Conservation (phyloP, 2,329 filamentous ascomycete genomes). For the Fusarium torulosum region DNA sequence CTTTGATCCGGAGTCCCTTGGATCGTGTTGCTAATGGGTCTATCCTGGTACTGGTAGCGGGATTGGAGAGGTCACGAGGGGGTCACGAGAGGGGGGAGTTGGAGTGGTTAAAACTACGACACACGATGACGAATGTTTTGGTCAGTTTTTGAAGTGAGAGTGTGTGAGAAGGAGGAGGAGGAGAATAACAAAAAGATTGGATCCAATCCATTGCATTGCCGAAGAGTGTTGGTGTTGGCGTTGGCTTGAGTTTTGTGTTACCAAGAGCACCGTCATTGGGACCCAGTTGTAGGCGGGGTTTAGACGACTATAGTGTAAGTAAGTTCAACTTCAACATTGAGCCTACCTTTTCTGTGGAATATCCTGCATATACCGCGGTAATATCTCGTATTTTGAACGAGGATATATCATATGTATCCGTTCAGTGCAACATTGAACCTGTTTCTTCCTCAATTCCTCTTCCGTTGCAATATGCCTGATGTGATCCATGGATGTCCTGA, state of each 20-base stretch:
- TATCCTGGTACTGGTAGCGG: slow-evolving; percentile 21
- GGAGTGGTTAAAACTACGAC: slow-evolving; percentile 24
- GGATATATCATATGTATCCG: background rate
- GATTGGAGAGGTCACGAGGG: background rate
- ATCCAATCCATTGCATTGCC: background rate
- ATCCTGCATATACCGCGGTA: background rate
- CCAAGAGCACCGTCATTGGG: slow-evolving; percentile 23
- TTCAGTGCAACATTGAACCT: slow-evolving; percentile 7
- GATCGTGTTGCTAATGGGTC: slow-evolving; percentile 17
- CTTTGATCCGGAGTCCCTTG: slow-evolving; percentile 40
- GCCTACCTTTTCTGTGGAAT: background rate
- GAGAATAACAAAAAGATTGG: slow-evolving; percentile 12
- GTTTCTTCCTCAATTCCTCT: slow-evolving; percentile 18
- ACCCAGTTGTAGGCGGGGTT: slow-evolving; percentile 26
- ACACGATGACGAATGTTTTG: slow-evolving; percentile 39
- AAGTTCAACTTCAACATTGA: background rate
- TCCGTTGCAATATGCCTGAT: slow-evolving; percentile 41
- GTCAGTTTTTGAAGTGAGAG: slow-evolving; percentile 4
- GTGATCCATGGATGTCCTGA: slow-evolving; percentile 45
- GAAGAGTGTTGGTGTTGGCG: background rate
- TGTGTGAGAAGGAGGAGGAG: background rate
- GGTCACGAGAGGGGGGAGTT: slow-evolving; percentile 10
- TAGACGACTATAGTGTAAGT: background rate
- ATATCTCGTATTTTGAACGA: background rate
- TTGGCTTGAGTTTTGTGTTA: slow-evolving; percentile 6